Percentiles rank a stretch among this genome's conserved stretches.
Conservation (phyloP, 495 filamentous ascomycete species). For the Aspergillus nanangensis region DNA sequence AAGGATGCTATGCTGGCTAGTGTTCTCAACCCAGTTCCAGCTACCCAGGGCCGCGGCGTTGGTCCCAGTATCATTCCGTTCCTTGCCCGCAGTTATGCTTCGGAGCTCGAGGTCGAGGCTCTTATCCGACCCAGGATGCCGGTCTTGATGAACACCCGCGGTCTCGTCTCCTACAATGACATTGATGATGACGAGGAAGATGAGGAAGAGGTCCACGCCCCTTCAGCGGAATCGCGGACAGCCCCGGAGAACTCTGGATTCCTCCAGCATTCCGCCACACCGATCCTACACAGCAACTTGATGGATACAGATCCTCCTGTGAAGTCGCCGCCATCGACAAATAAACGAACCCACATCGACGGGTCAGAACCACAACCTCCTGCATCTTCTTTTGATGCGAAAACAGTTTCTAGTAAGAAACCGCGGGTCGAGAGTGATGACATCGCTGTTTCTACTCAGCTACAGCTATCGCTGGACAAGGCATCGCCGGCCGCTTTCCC, state of each 20-base stretch:
- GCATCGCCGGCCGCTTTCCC: slow-evolving; percentile 11
- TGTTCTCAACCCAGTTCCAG: slow-evolving; percentile 67
- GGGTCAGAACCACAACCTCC: slow-evolving; percentile 14
- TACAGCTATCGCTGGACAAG: slow-evolving; percentile 3
- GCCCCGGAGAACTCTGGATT: slow-evolving; percentile 20
- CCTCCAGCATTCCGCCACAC: slow-evolving; percentile 20
- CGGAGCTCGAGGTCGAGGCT: slow-evolving; percentile 62
- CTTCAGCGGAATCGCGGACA: slow-evolving; percentile 9
- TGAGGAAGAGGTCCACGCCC: slow-evolving; percentile 40
- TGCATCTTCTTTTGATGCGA: not conserved
- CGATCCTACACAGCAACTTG: slow-evolving; percentile 10
- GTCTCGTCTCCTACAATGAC: slow-evolving; percentile 21
- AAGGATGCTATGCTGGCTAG: slow-evolving; percentile 72
- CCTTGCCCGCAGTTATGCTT: slow-evolving; percentile 55
- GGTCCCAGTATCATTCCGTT: slow-evolving; percentile 74
- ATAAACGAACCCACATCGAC: slow-evolving; percentile 33
- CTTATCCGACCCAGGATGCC: slow-evolving; percentile 67
- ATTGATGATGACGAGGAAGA: slow-evolving; percentile 38
- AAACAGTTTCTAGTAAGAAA: slow-evolving; percentile 24
- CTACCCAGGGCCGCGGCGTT: slow-evolving; percentile 49
- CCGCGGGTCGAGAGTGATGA: slow-evolving; percentile 31
- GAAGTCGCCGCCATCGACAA: slow-evolving; percentile 7
- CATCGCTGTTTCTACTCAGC: slow-evolving; percentile 2
- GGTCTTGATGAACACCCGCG: slow-evolving; percentile 33
- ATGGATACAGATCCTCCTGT: slow-evolving; percentile 14